These are phyloP conservation scores for Gloeostereum incarnatum DNA, from an alignment of 768 basidiomycete species.

Conservation along the genomic window DNA sequence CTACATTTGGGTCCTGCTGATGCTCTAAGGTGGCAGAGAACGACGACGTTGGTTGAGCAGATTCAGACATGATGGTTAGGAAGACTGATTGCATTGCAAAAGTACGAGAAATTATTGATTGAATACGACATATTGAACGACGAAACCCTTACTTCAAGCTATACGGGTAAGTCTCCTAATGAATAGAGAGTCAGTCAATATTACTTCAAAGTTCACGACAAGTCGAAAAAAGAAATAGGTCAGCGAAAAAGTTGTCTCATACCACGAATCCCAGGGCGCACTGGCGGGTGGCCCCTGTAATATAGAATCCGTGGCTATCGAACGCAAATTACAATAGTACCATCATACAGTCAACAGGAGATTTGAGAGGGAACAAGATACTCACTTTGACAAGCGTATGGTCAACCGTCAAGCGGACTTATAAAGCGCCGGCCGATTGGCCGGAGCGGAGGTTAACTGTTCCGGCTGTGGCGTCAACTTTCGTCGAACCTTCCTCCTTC, in stretches of 20 bases:
- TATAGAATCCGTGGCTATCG: constrained; percentile 48
- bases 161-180: not conserved
- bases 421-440: too few relatives aligned
- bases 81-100: not conserved
- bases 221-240: constrained; percentile 15
- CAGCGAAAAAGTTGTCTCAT: constrained; percentile 67
- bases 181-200: constrained; percentile 12
- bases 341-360: constrained; percentile 16
- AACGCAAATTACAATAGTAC: constrained; percentile 90
- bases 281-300: constrained; percentile 76
- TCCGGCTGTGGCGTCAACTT: too few relatives aligned
- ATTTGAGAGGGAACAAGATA: too few relatives aligned
- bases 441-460: too few relatives aligned
- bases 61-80: constrained; percentile 6
- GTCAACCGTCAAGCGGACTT: too few relatives aligned
- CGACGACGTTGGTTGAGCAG: constrained; percentile 4
- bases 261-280: constrained; percentile 52
- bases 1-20: constrained; percentile 4
- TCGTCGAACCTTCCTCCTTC: too few relatives aligned
- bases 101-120: not conserved
- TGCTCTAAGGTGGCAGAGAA: constrained; percentile 8
- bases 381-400: too few relatives aligned
- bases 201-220: not conserved
- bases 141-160: constrained; percentile 10
- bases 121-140: not conserved